Evolutionary conservation across 2,329 filamentous ascomycete species (phyloP).

Genomic region (Alternaria ventricosa): DNA sequence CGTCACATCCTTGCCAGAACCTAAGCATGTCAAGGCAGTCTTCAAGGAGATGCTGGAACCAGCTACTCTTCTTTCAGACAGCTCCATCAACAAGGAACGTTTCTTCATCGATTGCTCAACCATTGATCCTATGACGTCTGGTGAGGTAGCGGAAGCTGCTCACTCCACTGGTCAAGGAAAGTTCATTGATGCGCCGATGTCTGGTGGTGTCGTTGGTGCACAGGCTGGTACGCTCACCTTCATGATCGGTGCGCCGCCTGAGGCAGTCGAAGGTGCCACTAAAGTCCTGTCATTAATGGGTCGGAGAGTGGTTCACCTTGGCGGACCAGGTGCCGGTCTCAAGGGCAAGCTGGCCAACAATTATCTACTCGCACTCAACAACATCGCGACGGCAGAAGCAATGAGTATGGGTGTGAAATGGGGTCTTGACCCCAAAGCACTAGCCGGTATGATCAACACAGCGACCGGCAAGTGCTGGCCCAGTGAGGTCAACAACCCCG

Average conservation of each 20-base stretch:
- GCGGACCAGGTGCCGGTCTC: constrained; percentile 81
- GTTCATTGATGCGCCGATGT: constrained; percentile 97
- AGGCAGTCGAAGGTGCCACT: constrained; percentile 69
- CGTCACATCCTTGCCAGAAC: constrained; percentile 88
- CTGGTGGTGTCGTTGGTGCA: constrained; percentile 91
- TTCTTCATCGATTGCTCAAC: constrained; percentile 97
- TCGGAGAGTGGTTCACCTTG: constrained; percentile 83
- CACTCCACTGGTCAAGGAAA: constrained; percentile 70
- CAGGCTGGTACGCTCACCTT: constrained; percentile 88
- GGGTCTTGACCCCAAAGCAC: constrained; percentile 68
- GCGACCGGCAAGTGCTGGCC: constrained; percentile 97
- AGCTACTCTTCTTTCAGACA: constrained; percentile 57
- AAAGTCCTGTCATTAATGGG: constrained; percentile 83
- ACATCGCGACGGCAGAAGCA: constrained; percentile 73
- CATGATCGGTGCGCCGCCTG: constrained; percentile 79
- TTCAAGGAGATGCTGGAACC: constrained; percentile 76
- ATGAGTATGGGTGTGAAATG: constrained; percentile 70
- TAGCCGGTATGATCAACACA: constrained; percentile 88
- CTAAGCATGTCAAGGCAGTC: constrained; percentile 83
- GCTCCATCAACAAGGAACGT: constrained; percentile 63
- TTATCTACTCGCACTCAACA: constrained; percentile 92
- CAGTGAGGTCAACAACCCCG: constrained; percentile 93
- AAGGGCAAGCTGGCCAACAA: constrained; percentile 97
- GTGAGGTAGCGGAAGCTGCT: constrained; percentile 75
- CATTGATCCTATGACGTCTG: constrained; percentile 88